These are phyloP conservation scores for Termitomyces sp. DNA, from an alignment of 768 basidiomycete genomes.

Conservation along the genomic window DNA sequence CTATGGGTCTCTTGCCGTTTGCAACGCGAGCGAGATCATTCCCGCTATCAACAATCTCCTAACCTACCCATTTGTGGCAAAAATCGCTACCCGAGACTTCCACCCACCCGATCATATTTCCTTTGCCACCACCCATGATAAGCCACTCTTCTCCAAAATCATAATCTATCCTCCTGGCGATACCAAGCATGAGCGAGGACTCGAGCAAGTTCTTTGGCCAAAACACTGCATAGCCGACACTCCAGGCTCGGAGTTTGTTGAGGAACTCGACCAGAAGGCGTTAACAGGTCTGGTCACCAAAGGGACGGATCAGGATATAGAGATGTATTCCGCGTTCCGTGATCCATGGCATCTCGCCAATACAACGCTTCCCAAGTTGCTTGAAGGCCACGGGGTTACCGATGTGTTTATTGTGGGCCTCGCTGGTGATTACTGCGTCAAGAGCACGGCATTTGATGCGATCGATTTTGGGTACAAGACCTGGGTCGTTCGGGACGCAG, in stretches of 20 bases:
- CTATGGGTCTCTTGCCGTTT: conserved; percentile 67
- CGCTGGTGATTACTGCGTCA: conserved; percentile 80
- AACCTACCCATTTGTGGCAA: conserved; percentile 46
- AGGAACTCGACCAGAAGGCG: conserved; percentile 38
- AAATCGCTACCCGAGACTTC: conserved; percentile 55
- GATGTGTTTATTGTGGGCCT: conserved; percentile 65
- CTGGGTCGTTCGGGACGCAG: conserved; percentile 47
- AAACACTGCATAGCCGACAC: conserved; percentile 69
- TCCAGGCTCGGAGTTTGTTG: conserved; percentile 58
- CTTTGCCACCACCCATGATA: conserved; percentile 51
- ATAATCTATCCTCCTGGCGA: conserved; percentile 39
- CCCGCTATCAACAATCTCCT: conserved; percentile 56
- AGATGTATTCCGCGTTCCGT: conserved; percentile 80
- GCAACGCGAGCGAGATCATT: conserved; percentile 56
- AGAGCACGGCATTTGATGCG: conserved; percentile 52
- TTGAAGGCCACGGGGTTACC: conserved; percentile 42
- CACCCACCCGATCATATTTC: conserved; percentile 67
- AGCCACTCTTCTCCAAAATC: conserved; percentile 36
- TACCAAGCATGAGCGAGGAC: conserved; percentile 23
- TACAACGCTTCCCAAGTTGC: conserved; percentile 43
- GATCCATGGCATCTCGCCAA: conserved; percentile 48
- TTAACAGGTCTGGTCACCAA: conserved; percentile 47
- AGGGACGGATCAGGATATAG: conserved; percentile 56
- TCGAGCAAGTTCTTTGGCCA: conserved; percentile 72
- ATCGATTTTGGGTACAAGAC: conserved; percentile 44